Evolutionary conservation across 1,139 yeast species (phyloP).

Genomic region (Protomyces gravidus): DNA sequence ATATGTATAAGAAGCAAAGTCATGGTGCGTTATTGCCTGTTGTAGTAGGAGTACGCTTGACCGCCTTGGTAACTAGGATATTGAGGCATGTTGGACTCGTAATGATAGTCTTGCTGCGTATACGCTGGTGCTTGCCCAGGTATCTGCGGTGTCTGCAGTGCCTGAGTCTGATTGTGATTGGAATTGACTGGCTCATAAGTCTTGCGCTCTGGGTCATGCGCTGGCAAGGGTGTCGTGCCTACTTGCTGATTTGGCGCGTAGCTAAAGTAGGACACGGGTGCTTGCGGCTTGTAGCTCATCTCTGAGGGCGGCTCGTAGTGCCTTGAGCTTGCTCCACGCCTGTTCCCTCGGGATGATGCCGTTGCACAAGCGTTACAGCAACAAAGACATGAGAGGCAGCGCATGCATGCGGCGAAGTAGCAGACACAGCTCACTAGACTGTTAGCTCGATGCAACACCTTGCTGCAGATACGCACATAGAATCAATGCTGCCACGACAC

Average conservation of each 20-base stretch:
- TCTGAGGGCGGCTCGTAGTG: background rate
- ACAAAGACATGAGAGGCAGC: background rate
- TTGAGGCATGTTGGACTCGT: background rate
- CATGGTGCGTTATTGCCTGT: background rate
- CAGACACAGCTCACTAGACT: background rate
- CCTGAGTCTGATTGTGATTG: too few species aligned
- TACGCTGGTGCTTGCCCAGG: background rate
- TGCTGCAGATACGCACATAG: background rate
- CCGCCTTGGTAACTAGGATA: background rate
- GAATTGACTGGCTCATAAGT: background rate
- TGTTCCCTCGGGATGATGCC: background rate
- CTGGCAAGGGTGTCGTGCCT: background rate
- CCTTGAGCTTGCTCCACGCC: background rate
- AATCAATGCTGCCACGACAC: background rate
- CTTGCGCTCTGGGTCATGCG: background rate
- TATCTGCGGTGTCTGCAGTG: too few species aligned
- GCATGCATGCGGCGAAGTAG: background rate
- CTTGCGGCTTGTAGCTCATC: background rate
- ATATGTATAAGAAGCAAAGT: background rate
- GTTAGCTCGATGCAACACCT: background rate
- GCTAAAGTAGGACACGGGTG: background rate
- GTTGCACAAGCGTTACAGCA: background rate
- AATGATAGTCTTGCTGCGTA: background rate
- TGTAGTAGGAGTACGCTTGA: background rate
- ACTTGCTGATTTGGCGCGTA: constrained; percentile 1